A percentile compares a stretch with the other conserved stretches of the same genome.
These are phyloP conservation scores for Paecilomyces fulvus DNA, from an alignment of 2,329 filamentous ascomycete species.

Conservation along the genomic window DNA sequence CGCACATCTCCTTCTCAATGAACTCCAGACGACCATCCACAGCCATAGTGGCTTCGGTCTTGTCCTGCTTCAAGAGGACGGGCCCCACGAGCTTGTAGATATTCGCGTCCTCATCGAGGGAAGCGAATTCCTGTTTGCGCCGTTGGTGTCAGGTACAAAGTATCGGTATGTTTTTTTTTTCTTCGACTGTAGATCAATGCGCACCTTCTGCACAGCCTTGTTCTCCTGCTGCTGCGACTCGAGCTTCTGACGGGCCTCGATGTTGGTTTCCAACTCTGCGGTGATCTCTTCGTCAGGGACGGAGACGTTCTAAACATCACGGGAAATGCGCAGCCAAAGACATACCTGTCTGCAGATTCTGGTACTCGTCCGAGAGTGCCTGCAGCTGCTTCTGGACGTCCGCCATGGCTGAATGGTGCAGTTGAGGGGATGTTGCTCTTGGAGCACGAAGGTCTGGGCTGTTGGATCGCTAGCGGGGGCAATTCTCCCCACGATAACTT, in stretches of 20 bases:
- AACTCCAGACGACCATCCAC: constrained; percentile 88
- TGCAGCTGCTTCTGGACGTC: constrained; percentile 72
- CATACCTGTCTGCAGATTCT: constrained; percentile 74
- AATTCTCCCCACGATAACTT: not conserved
- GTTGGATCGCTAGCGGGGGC: constrained; percentile 7
- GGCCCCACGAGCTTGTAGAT: constrained; percentile 97
- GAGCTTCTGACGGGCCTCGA: constrained; percentile 78
- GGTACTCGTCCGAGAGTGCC: constrained; percentile 75
- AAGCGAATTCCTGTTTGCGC: constrained; percentile 64
- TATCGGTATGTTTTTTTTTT: not conserved
- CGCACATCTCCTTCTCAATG: constrained; percentile 88
- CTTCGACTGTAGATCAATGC: constrained; percentile 4
- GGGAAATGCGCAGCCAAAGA: not conserved
- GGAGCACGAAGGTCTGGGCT: not conserved
- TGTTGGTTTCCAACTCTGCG: constrained; percentile 67
- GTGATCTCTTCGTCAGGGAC: not conserved
- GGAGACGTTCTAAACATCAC: not conserved
- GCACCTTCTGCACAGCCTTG: constrained; percentile 70
- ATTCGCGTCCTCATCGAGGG: constrained; percentile 68
- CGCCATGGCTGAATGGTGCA: constrained; percentile 49
- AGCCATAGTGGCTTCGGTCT: constrained; percentile 77
- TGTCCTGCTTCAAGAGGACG: constrained; percentile 89
- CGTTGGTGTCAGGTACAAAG: not conserved
- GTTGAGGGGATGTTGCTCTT: not conserved
- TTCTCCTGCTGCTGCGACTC: constrained; percentile 93